Conservation (phyloP, 1,139 yeast species). For the Nadsonia starkeyi-henricii region DNA sequence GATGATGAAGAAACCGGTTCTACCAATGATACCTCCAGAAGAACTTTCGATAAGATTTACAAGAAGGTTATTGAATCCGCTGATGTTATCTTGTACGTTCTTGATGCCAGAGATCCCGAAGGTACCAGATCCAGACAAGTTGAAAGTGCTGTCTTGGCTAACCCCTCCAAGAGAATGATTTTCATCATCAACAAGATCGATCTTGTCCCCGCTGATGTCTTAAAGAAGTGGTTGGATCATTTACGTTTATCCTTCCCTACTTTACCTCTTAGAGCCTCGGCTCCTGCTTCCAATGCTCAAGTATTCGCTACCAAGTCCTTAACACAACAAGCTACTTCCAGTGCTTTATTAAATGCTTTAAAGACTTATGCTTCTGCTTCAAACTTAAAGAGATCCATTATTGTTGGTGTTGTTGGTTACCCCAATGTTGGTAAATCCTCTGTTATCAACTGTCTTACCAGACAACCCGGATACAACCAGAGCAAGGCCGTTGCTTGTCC, state of each 20-base stretch:
- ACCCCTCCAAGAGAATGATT: slow-evolving; percentile 71
- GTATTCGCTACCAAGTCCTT: slow-evolving; percentile 61
- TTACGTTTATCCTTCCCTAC: slow-evolving; percentile 81
- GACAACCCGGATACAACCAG: slow-evolving; percentile 51
- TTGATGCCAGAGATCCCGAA: slow-evolving; percentile 97
- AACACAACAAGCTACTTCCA: slow-evolving; percentile 60
- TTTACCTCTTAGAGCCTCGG: slow-evolving; percentile 54
- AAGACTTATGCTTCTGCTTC: slow-evolving; percentile 76
- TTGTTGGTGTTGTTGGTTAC: slow-evolving; percentile 93
- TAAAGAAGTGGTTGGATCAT: slow-evolving; percentile 73
- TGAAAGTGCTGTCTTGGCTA: slow-evolving; percentile 76
- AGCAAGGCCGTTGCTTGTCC: slow-evolving; percentile 60
- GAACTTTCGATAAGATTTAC: slow-evolving; percentile 49
- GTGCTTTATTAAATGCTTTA: slow-evolving; percentile 60
- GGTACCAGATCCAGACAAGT: slow-evolving; percentile 84
- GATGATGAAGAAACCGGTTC: slow-evolving; percentile 34
- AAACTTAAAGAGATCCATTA: slow-evolving; percentile 77
- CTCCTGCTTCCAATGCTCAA: slow-evolving; percentile 43
- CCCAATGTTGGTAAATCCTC: slow-evolving; percentile 96
- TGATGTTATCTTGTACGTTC: slow-evolving; percentile 79
- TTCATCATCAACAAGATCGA: slow-evolving; percentile 85
- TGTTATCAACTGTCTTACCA: slow-evolving; percentile 76
- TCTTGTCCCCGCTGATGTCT: slow-evolving; percentile 70
- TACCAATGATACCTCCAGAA: slow-evolving; percentile 63
- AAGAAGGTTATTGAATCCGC: slow-evolving; percentile 84